Base-by-base conservation (phyloP, 2,329 filamentous ascomycete genomes). In the Cylindrodendrum hubeiense region DNA sequence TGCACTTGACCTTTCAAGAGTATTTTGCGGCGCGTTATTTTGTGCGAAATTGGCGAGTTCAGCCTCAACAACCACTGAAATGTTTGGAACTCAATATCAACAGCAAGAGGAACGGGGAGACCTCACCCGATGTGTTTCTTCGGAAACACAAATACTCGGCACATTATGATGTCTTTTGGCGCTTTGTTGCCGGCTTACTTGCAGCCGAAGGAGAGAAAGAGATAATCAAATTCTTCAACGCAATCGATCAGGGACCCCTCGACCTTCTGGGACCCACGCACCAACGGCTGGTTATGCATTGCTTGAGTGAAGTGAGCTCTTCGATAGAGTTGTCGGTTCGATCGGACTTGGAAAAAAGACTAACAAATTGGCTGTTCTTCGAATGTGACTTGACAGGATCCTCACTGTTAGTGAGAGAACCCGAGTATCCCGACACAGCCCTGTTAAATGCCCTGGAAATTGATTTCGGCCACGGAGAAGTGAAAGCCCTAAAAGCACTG, bases 1-100 rank as follows among this genome's bases (percentile, higher is more conserved):
- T 83, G 22, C 81, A 84, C 63, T 66, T 82, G 9, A 82, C 81
- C 1, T 81, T 80, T 64, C 80, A 83, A 60, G 81, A 83, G 65
- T 82, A 75, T 55, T 83, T 83, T 71, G 80, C 78, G 0, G 81
- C 81, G 3, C 71, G 64, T 24, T 81, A 82, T 65, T 81, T 82
- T 66, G 74, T 75, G n/a, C 70, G 69, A 28, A 67, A 75, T 17
- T 82, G 77, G 77, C 68, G 52, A 28, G 28, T 30, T 8, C 17
- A 10, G 24, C n/a, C 28, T 7, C 9, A 30, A 30, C 60, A 15
- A 19, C 33, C 26, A 4, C 70, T 77, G 1, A n/a, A 63, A 53
- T 71, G 28, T 61, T 51, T 70, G 5, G 15, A 33, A 8, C 46
- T 73, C 6, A 58, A 54, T n/a, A 54, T 73, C 6, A 58, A 54